Percentiles rank a stretch among this genome's conserved stretches.
Evolutionary conservation across 2,329 filamentous ascomycete species (phyloP).

Genomic region (Talaromyces pinophilus): DNA sequence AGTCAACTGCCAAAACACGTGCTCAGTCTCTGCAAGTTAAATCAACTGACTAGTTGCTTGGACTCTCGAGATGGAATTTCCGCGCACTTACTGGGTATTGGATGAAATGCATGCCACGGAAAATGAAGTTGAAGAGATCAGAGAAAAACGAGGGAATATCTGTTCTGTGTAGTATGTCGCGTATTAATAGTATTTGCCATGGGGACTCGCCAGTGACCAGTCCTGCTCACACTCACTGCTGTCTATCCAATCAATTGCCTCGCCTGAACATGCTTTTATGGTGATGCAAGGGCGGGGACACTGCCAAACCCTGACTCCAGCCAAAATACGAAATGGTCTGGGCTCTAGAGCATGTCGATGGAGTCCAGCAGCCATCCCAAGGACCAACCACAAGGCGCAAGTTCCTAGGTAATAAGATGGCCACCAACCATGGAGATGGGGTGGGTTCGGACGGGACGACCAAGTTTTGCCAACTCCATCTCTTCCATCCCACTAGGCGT

Average conservation of each 20-base stretch:
- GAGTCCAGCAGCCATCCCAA: neutral
- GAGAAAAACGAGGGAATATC: neutral
- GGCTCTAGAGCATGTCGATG: neutral
- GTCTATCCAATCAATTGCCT: neutral
- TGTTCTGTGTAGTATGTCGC: neutral
- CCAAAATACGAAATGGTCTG: slow-evolving; percentile 7
- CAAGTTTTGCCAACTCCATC: slow-evolving; percentile 19
- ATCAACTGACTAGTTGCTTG: neutral
- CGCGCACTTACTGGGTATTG: neutral
- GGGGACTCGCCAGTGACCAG: neutral
- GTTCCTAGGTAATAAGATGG: slow-evolving; percentile 9
- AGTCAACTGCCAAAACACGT: slow-evolving; percentile 6
- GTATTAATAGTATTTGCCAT: slow-evolving; percentile 16
- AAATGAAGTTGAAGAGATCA: neutral
- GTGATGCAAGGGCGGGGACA: slow-evolving; percentile 8
- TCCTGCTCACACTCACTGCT: neutral
- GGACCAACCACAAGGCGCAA: slow-evolving; percentile 18
- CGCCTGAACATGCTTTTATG: neutral
- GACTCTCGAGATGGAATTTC: neutral
- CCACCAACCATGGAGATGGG: slow-evolving; percentile 13
- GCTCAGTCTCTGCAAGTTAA: neutral
- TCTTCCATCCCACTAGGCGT: neutral
- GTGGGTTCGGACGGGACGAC: slow-evolving; percentile 17
- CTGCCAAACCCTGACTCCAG: slow-evolving; percentile 8
- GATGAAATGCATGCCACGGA: slow-evolving; percentile 2